These are phyloP conservation scores for Sequoia sempervirens DNA, from an alignment of 75 land plant species.

Conservation along the genomic window DNA sequence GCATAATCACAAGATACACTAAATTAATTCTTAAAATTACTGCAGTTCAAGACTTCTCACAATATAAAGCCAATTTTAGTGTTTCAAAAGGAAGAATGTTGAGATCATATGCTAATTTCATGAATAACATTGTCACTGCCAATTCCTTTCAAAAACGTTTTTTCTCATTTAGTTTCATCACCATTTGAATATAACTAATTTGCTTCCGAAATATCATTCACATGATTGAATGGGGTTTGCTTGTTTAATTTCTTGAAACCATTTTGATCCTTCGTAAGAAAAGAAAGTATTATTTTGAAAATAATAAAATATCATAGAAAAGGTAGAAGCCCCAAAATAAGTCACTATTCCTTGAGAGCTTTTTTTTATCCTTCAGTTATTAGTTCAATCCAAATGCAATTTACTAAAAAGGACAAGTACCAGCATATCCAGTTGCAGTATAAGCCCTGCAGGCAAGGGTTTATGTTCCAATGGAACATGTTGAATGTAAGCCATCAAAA, in stretches of 20 bases:
- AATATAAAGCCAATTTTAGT: not conserved
- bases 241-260: not conserved
- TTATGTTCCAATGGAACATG: slow-evolving; percentile 36
- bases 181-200: not conserved
- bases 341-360: not conserved
- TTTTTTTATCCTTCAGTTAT: not conserved
- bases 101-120: not conserved
- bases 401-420: slow-evolving; percentile 15
- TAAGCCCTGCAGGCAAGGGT: slow-evolving; percentile 50
- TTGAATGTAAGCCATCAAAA: slow-evolving; percentile 34
- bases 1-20: not conserved
- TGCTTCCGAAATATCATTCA: not conserved
- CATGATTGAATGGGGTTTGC: not conserved
- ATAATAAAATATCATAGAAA: not conserved
- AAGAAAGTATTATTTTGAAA: not conserved
- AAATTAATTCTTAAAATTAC: not conserved
- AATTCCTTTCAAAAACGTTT: not conserved
- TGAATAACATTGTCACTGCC: not conserved
- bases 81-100: not conserved
- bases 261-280: not conserved
- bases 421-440: slow-evolving; percentile 59
- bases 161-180: not conserved
- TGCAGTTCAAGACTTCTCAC: not conserved
- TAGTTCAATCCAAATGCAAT: not conserved
- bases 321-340: not conserved